Evolutionary conservation across 2,329 filamentous ascomycete species (phyloP).

Genomic region (Cladosporium colombiae): DNA sequence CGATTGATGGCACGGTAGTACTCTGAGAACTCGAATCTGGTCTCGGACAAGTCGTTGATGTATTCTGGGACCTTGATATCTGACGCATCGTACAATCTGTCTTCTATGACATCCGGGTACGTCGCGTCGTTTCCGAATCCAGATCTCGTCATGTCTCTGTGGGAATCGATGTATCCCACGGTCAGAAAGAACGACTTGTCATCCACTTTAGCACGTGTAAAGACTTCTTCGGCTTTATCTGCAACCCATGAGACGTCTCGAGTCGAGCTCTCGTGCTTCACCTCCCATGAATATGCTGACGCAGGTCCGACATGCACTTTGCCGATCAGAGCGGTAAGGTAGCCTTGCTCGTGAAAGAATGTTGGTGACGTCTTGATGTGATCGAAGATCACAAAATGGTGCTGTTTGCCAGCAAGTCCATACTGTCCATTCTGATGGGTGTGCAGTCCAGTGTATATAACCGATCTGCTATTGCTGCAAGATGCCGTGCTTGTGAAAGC

Average conservation of each 20-base stretch:
- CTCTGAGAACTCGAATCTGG: slow-evolving; percentile 46
- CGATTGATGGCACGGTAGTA: slow-evolving; percentile 45
- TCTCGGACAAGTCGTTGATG: slow-evolving; percentile 44
- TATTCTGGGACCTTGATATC: slow-evolving; percentile 29
- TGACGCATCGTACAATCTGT: neutral
- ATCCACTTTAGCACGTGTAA: slow-evolving; percentile 37
- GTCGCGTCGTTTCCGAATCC: slow-evolving; percentile 49
- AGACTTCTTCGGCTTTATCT: slow-evolving; percentile 42
- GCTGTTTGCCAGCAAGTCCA: slow-evolving; percentile 42
- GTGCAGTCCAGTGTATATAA: slow-evolving; percentile 53
- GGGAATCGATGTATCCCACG: slow-evolving; percentile 51
- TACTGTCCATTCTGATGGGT: slow-evolving; percentile 54
- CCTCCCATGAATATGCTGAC: slow-evolving; percentile 46
- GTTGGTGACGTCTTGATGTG: slow-evolving; percentile 46
- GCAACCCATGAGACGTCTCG: slow-evolving; percentile 48
- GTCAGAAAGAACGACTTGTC: slow-evolving; percentile 48
- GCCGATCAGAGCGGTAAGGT: slow-evolving; percentile 51
- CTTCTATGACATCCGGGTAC: neutral
- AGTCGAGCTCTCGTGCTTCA: slow-evolving; percentile 44
- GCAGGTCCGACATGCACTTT: slow-evolving; percentile 52
- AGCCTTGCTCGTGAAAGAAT: slow-evolving; percentile 44
- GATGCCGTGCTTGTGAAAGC: slow-evolving; percentile 52
- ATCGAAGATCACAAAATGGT: slow-evolving; percentile 50
- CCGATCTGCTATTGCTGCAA: slow-evolving; percentile 50
- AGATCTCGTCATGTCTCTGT: slow-evolving; percentile 44